Evolutionary conservation across 352 stramenopile species (phyloP), one percentile per base, ranked within the genome.

Genomic region (Achlya hypogyna): DNA sequence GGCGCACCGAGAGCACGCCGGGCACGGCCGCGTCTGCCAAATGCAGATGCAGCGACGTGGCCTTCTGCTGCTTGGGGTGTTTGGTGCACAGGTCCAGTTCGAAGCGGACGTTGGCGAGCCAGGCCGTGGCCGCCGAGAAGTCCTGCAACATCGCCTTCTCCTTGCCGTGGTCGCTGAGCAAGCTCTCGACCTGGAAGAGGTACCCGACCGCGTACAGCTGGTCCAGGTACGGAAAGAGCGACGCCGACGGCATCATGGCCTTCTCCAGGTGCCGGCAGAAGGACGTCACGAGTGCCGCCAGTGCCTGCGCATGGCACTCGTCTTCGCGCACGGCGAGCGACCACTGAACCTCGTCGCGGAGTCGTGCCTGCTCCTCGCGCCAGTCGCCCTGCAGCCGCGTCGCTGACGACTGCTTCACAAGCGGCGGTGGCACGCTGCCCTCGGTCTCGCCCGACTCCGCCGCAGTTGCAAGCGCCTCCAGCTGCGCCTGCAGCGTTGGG

Each of bases 101-200:
- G 65, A 93, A 85, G 4, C 70, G 73, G 25, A 91, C 81, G 42
- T 80, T 72, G 53, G 81, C 83, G 45, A 96, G 82, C 23, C 79
- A 89, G 31, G 94, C 77, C 0, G 90, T 78, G 0, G 88, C 86
- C 14, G 79, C 84, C 5, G 78, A 85, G 40, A 96, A 87, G 69
- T 97, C 89, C 69, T 95, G 80, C 3, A 98, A 76, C 96, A 98
- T 98, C n/a, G 87, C 89, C 35, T 96, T 78, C 71, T 98, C 96
- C 70, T 98, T 98, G 43, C 94, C 94, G 20, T 97, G 89, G 22
- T 95, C 96, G 58, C 85, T 97, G 22, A 98, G 70, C 51, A 98
- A 65, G 22, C 91, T 96, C 72, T 98, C 93, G 31, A 98, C 77
- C 62, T 94, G 83, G 67, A 89, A 91, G 12, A 94, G 65, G 65